Percentiles rank a stretch among this genome's conserved stretches.
phyloP scores from a whole-genome alignment of 441 rosid species.

The Iberis amara region DNA sequence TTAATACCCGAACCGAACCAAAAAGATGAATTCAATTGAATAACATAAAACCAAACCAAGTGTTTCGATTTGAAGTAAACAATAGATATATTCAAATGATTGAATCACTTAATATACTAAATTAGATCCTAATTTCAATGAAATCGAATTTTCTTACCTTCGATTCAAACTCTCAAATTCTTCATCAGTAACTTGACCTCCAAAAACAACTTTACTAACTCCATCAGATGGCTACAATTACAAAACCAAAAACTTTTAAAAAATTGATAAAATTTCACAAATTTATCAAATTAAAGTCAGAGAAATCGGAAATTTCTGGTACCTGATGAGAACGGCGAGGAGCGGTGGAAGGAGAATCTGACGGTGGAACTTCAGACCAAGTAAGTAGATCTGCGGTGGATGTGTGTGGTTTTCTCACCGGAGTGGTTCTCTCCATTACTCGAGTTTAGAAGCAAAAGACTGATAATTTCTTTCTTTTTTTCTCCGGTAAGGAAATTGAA shows the following conservation, averaged over 20 bases:
- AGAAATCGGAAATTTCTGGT: background rate
- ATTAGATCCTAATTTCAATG: slow-evolving; percentile 3
- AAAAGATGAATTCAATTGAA: too few species aligned
- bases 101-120: background rate
- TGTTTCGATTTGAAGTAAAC: too few species aligned
- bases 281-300: background rate
- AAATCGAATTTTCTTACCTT: slow-evolving; percentile 42
- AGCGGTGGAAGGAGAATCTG: slow-evolving; percentile 51
- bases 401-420: slow-evolving; percentile 80
- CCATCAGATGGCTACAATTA: slow-evolving; percentile 79
- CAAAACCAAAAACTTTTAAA: background rate
- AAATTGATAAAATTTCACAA: background rate
- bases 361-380: slow-evolving; percentile 76
- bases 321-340: slow-evolving; percentile 74
- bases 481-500: background rate
- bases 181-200: slow-evolving; percentile 96
- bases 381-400: slow-evolving; percentile 97
- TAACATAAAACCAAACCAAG: too few species aligned
- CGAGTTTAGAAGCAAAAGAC: background rate
- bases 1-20: too few species aligned
- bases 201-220: slow-evolving; percentile 86
- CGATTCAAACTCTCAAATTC: slow-evolving; percentile 74
- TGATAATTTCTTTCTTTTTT: background rate
- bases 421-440: slow-evolving; percentile 67
- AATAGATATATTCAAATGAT: too few species aligned